phyloP scores from a whole-genome alignment of 805 yeast genomes.

The Pichia occidentalis region DNA sequence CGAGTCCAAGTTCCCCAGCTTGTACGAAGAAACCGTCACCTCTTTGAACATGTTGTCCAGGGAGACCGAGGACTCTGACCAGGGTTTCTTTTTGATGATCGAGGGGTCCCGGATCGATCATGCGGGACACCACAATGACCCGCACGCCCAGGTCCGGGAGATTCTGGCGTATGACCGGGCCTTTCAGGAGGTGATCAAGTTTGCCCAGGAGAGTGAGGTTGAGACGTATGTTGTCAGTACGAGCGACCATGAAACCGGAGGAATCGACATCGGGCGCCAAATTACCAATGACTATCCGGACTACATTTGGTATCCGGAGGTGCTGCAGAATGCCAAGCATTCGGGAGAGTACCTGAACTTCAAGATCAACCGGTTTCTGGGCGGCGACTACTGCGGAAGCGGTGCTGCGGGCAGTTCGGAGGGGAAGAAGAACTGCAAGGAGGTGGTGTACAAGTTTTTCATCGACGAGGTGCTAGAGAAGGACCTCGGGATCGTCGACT shows the following conservation, averaged over 20 bases:
- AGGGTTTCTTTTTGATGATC: slow-evolving; percentile 79
- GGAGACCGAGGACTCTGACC: slow-evolving; percentile 64
- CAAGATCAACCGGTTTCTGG: slow-evolving; percentile 32
- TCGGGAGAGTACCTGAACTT: slow-evolving; percentile 66
- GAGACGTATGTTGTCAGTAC: slow-evolving; percentile 79
- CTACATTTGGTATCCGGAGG: slow-evolving; percentile 82
- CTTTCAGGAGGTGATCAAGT: slow-evolving; percentile 65
- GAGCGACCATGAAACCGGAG: slow-evolving; percentile 96
- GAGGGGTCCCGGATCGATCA: slow-evolving; percentile 95
- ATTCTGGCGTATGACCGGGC: slow-evolving; percentile 83
- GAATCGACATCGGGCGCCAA: slow-evolving; percentile 83
- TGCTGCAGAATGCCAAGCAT: slow-evolving; percentile 58
- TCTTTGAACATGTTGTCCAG: slow-evolving; percentile 63
- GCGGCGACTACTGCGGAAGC: slow-evolving; percentile 3
- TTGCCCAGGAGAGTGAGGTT: slow-evolving; percentile 57
- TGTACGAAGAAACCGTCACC: slow-evolving; percentile 69
- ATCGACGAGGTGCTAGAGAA: slow-evolving; percentile 46
- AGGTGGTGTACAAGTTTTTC: slow-evolving; percentile 39
- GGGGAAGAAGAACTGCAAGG: not conserved
- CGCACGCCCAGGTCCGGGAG: slow-evolving; percentile 90
- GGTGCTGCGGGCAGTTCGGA: too few relatives aligned
- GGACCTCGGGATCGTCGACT: slow-evolving; percentile 63
- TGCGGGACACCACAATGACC: slow-evolving; percentile 91
- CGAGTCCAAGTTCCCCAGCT: slow-evolving; percentile 55
- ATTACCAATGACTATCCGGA: slow-evolving; percentile 66